phyloP scores from a whole-genome alignment of 1,284 basidiomycete genomes.

The Fomitopsis pinicola region DNA sequence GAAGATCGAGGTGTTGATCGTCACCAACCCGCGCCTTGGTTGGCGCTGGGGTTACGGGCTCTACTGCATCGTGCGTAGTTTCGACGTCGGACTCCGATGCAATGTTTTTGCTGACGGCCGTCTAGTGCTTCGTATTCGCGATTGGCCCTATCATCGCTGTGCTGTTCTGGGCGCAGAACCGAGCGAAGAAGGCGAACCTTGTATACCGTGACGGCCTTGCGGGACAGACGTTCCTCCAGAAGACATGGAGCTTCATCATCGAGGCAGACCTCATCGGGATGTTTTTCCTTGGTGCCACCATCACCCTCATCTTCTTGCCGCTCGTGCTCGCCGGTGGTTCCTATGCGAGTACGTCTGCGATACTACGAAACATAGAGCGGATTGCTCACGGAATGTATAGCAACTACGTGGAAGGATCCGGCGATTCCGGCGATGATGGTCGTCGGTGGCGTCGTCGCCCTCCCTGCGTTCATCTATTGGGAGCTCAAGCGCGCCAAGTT shows the following conservation, averaged over 20 bases:
- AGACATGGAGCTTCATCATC: slow-evolving; percentile 29
- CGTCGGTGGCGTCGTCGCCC: slow-evolving; percentile 40
- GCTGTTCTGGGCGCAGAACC: slow-evolving; percentile 69
- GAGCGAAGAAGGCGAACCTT: slow-evolving; percentile 50
- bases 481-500: slow-evolving; percentile 44
- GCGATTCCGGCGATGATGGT: slow-evolving; percentile 34
- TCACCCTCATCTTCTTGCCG: slow-evolving; percentile 56
- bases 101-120: slow-evolving; percentile 52
- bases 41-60: slow-evolving; percentile 75
- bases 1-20: slow-evolving; percentile 57
- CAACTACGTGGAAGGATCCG: slow-evolving; percentile 1
- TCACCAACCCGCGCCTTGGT: slow-evolving; percentile 40
- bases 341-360: neutral
- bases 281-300: slow-evolving; percentile 47
- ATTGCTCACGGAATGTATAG: neutral
- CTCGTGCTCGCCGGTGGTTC: slow-evolving; percentile 44
- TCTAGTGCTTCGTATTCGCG: slow-evolving; percentile 50
- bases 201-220: slow-evolving; percentile 19
- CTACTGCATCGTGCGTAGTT: neutral
- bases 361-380: neutral
- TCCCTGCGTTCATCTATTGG: slow-evolving; percentile 44
- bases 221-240: slow-evolving; percentile 11
- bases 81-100: neutral
- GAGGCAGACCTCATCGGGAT: slow-evolving; percentile 64
- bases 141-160: slow-evolving; percentile 58